Evolutionary conservation across 2,329 filamentous ascomycete genomes (phyloP), one percentile per base, ranked within the genome.

Genomic region (Apiospora hydei): DNA sequence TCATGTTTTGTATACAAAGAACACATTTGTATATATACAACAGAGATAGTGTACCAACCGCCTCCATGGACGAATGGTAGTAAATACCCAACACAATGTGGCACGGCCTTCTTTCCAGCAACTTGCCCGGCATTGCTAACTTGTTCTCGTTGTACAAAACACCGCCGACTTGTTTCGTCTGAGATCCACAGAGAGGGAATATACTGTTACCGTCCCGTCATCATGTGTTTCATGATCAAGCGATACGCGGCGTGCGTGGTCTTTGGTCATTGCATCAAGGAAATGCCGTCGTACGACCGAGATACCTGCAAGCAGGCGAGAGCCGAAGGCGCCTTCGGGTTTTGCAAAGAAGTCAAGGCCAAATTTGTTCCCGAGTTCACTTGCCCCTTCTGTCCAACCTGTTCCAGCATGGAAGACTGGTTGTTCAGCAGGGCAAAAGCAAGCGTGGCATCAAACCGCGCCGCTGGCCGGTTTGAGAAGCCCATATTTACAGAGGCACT

Each of bases 161-260:
- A 13, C 67, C 4, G 4, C 8, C 16, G 8, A 30, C 4, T 26
- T 7, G 24, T 47, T 18, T 14, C 16, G 8, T 21, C 16, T 34
- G 11, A 46, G 14, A 34, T 13, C 24, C 13, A 30, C 13, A 3
- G 3, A 46, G 14, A 24, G 21, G 8, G 41, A 13, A 13, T 26
- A 14, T 8, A 21, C n/a, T n/a, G 3, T 67, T 30, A 8, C 7
- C 34, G 34, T 16, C 43, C 43, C 24, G 24, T 11, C n/a, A 53
- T 47, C 21, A 72, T 69, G 71, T 69, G 69, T 43, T 24, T 69
- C 51, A 16, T 69, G n/a, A 66, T 69, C 46, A 72, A 72, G 61
- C 66, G 49, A 13, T 72, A 72, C 18, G 34, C 8, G 14, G 61
- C 69, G 13, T 72, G 71, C 13, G 49, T 49, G 2, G 30, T 70